Conservation (phyloP, 1,284 basidiomycete genomes). For the Pyrrhoderma lamaoense region DNA sequence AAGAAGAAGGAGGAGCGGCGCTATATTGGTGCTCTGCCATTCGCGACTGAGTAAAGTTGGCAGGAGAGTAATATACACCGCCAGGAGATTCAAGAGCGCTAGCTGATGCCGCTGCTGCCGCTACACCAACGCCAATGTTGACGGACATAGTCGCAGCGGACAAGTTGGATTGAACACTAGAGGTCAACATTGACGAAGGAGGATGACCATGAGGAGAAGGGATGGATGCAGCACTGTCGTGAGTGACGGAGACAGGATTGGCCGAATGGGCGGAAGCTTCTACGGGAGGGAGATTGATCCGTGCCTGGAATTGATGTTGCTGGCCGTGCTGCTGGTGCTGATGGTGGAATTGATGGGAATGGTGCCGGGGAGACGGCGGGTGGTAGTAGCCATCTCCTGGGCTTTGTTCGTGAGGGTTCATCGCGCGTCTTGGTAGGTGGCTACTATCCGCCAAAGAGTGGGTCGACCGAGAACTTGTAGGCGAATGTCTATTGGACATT, state of each 20-base stretch:
- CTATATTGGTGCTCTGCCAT: slow-evolving; percentile 9
- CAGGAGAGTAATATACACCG: slow-evolving; percentile 7
- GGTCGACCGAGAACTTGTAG: no score
- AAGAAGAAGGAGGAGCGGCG: not conserved
- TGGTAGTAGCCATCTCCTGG: not conserved
- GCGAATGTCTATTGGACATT: no score
- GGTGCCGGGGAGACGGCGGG: not conserved
- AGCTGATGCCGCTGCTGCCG: no score
- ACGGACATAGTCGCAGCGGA: not conserved
- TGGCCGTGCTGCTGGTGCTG: slow-evolving; percentile 1
- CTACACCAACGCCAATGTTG: no score
- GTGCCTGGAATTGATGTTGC: slow-evolving; percentile 10
- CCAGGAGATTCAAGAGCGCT: no score
- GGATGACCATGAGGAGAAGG: no score
- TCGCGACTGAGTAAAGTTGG: slow-evolving; percentile 9
- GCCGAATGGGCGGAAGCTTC: not conserved
- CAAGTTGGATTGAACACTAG: not conserved
- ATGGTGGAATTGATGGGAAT: not conserved
- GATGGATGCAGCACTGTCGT: no score
- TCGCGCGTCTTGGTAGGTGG: slow-evolving; percentile 7
- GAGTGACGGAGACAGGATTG: not conserved
- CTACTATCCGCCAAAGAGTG: no score
- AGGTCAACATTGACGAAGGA: no score
- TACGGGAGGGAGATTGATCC: not conserved
- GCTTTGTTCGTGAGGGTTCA: not conserved